Evolutionary conservation across 805 yeast species (phyloP).

Genomic region (Pichia pseudocactophila): DNA sequence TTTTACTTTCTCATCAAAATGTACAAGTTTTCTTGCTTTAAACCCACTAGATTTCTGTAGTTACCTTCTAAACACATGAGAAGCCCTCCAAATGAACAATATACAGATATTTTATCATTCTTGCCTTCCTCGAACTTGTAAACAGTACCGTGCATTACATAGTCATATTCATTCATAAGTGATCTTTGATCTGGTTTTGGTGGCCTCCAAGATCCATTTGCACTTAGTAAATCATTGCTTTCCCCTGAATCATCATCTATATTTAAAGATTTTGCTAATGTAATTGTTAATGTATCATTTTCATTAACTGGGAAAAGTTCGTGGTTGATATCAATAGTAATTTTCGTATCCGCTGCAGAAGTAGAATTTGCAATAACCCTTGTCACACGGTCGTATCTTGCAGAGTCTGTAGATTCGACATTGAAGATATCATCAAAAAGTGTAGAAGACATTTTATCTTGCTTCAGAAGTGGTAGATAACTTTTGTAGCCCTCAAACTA

Average conservation of each 20-base stretch:
- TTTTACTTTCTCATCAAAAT: constrained; percentile 63
- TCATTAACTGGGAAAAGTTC: constrained; percentile 81
- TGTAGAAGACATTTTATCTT: constrained; percentile 49
- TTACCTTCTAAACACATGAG: constrained; percentile 91
- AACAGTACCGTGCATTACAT: constrained; percentile 96
- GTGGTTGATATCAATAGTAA: constrained; percentile 82
- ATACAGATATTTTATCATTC: constrained; percentile 68
- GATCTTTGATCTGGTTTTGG: constrained; percentile 78
- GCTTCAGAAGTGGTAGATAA: background rate
- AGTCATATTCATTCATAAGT: constrained; percentile 93
- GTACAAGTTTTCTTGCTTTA: constrained; percentile 92
- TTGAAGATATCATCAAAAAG: constrained; percentile 90
- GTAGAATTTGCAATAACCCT: constrained; percentile 85
- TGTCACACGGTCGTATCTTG: constrained; percentile 84
- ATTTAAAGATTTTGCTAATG: constrained; percentile 69
- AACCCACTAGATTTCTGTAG: constrained; percentile 75
- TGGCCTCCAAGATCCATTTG: constrained; percentile 67
- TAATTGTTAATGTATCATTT: constrained; percentile 74
- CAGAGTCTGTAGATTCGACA: constrained; percentile 75
- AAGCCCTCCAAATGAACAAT: constrained; percentile 92
- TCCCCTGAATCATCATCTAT: constrained; percentile 36
- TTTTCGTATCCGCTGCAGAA: constrained; percentile 67
- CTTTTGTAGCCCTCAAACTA: no score
- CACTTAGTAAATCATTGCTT: constrained; percentile 36
- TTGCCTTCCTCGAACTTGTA: constrained; percentile 88